Conservation (phyloP, 1,284 basidiomycete genomes). For the Boletus chippewaensis region DNA sequence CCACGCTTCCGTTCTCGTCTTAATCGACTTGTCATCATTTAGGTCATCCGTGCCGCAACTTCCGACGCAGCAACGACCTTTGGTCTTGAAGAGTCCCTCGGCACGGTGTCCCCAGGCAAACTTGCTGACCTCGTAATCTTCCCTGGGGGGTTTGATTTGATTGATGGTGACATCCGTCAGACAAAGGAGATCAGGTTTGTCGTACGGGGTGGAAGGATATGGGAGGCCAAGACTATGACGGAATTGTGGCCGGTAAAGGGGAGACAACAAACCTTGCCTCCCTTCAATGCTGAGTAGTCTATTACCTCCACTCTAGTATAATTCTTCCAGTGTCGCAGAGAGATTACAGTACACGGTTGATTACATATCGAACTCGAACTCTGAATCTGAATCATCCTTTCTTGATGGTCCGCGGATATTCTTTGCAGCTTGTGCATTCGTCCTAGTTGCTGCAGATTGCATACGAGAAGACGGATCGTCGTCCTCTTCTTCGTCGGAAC, state of each 20-base stretch:
- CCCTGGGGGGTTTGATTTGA: conserved; percentile 49
- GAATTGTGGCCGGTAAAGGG: conserved; percentile 65
- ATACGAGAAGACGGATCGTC: conserved; percentile 42
- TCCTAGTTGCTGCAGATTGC: conserved; percentile 51
- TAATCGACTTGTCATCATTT: neutral
- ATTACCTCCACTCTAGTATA: neutral
- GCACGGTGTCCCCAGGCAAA: conserved; percentile 56
- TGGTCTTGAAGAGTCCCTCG: conserved; percentile 53
- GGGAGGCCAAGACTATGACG: conserved; percentile 58
- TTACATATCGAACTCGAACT: conserved; percentile 33
- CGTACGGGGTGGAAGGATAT: conserved; percentile 56
- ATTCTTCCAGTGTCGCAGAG: neutral
- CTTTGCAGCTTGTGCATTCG: conserved; percentile 47
- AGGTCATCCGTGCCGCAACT: conserved; percentile 65
- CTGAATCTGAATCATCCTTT: conserved; percentile 58
- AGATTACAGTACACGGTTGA: neutral
- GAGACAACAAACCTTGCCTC: conserved; percentile 46
- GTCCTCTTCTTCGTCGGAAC: conserved; percentile 40
- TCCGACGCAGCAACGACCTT: conserved; percentile 56
- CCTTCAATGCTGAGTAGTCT: conserved; percentile 51
- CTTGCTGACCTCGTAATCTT: conserved; percentile 65
- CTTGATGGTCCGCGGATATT: conserved; percentile 47
- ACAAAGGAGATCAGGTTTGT: conserved; percentile 50
- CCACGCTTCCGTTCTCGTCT: neutral
- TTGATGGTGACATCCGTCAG: conserved; percentile 44